Evolutionary conservation across 1,284 basidiomycete species (phyloP), one percentile per base, ranked within the genome.

Genomic region (Heterobasidion parviporum): DNA sequence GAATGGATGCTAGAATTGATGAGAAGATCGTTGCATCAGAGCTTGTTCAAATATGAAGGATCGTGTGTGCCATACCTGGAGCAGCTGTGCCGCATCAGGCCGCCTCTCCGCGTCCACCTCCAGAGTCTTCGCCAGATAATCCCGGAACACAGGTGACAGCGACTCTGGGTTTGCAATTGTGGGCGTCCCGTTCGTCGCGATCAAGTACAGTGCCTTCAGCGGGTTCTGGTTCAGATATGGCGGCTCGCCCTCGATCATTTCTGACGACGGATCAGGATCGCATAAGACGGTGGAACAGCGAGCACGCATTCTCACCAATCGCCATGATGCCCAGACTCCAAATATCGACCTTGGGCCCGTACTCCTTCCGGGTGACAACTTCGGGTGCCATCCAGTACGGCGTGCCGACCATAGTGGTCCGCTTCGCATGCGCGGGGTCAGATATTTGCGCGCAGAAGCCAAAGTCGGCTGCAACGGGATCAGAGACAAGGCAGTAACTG

Each of bases 341-440:
- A 58, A 99, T 94, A 69, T 99, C 97, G 34, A 99, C 97, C 72
- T 98, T 98, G 4, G 96, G 92, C 0, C 96, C 97, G 68, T 99
- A 99, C 74, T 98, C 97, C 71, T 98, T 98, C 56, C 95, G 85
- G 18, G 93, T 97, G 57, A 99, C 96, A 35, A 99, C 95, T 69
- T 99, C 96, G 1, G 96, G 96, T 1, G 97, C 96, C 96, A 99
- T 99, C 96, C 96, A 99, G 70, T 98, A 99, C 1, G 97, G 97
- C 7, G 97, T 98, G 3, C 97, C 97, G 50, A 98, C 96, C 96
- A 99, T 98, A n/a, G 97, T 99, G 35, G 94, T 98, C 36, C 96
- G 87, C 76, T 98, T 98, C 6, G 94, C 84, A 61, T 90, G 85
- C 7, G 86, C 81, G 64, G 58, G 60, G 46, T 98, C 95, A 32